Evolutionary conservation across 2,329 filamentous ascomycete genomes (phyloP).

Genomic region (Hymenoscyphus fraxineus): DNA sequence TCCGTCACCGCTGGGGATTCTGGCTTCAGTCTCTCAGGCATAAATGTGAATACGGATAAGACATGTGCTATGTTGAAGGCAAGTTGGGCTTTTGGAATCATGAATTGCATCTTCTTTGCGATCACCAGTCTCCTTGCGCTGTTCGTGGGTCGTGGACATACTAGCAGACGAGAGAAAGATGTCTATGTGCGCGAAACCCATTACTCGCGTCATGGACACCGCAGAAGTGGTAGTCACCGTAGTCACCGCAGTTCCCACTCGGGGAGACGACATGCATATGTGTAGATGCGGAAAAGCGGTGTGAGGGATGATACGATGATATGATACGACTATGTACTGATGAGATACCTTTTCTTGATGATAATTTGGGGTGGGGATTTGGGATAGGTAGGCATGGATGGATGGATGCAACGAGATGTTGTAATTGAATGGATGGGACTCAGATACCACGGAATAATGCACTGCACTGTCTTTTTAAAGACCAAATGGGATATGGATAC

Average conservation of each 20-base stretch:
- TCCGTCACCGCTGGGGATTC: conserved; percentile 59
- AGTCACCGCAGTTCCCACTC: conserved; percentile 30
- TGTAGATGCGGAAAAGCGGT: conserved; percentile 19
- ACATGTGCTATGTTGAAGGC: conserved; percentile 91
- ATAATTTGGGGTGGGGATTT: neutral
- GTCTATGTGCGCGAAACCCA: conserved; percentile 31
- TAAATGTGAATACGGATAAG: conserved; percentile 61
- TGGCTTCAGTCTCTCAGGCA: conserved; percentile 48
- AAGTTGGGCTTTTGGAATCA: conserved; percentile 83
- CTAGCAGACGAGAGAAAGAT: conserved; percentile 17
- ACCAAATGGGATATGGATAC: neutral
- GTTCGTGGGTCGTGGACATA: conserved; percentile 22
- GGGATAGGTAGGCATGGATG: neutral
- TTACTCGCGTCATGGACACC: conserved; percentile 28
- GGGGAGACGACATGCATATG: conserved; percentile 30
- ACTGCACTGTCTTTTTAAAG: neutral
- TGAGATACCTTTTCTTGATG: conserved; percentile 1
- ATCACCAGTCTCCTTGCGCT: conserved; percentile 69
- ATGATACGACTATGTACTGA: conserved; percentile 1
- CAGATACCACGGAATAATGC: conserved; percentile 1
- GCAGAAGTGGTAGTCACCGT: conserved; percentile 31
- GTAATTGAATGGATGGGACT: neutral
- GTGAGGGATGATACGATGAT: neutral
- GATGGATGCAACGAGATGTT: neutral
- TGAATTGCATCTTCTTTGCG: conserved; percentile 79